Base-by-base conservation (phyloP, 2,329 filamentous ascomycete species). In the Monosporascus sp. region DNA sequence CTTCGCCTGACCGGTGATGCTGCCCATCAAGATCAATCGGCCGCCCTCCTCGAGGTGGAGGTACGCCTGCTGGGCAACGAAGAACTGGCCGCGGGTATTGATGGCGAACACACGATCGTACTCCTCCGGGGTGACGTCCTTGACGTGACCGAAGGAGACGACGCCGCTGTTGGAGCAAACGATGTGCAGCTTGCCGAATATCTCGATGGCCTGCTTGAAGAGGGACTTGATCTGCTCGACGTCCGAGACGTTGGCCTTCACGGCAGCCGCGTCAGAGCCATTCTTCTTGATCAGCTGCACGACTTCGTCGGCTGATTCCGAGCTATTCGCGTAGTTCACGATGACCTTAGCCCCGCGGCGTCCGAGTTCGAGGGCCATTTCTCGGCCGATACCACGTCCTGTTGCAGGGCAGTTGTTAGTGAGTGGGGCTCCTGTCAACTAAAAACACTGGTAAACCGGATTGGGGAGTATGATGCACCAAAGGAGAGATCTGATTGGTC, bases 11-110 rank as follows among this genome's bases (percentile, higher is more conserved):
- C 86, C 71, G 0, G 86, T 86, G 69, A 89, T 89, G 54, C 81
- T 86, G 31, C 80, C 82, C 83, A 88, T 91, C 59, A 91, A 76
- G 70, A 91, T 86, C 61, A 91, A 75, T 44, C 87, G 79, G 48
- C 87, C 87, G 53, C 85, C 82, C 38, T 83, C 72, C 72, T 86
- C 81, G 52, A 89, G 78, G 68, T 87, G 74, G 71, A 85, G 85
- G 76, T 87, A 86, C 45, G 86, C 86, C 57, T 86, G 81, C 64
- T 85, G 82, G 37, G 85, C 85, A 48, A 88, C 84, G 71, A 89
- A 88, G 76, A 88, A 88, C 70, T 88, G 85, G 40, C 84, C 85
- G 8, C 84, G 75, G 7, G 85, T 80, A 72, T 88, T 88, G 67
- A 88, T 72, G 72, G 75, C 77, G 75, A 88, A 87, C 59, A 88